Evolutionary conservation across 345 rosid species (phyloP), one percentile per base, ranked within the genome.

Genomic region (Eutrema yunnanense): DNA sequence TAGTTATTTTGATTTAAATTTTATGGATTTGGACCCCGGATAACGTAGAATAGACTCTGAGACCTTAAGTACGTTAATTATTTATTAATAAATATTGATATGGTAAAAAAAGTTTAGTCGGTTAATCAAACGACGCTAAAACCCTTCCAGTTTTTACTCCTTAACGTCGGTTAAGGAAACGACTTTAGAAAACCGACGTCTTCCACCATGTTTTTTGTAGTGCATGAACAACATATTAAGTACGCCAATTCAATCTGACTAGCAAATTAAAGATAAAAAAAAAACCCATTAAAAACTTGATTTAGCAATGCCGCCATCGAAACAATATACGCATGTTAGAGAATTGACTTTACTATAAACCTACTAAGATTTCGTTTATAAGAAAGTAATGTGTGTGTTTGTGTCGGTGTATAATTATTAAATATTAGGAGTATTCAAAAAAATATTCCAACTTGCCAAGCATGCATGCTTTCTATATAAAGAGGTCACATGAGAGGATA

Each of bases 341-440:
- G 47, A 37, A n/a, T 38, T 37, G 57, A 47, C 57, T 69, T 69
- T 2, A 36, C 3, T 26, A 57, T 27, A 48, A 37, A 19, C 16
- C 11, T n/a, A 37, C 27, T 4, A 44, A 55, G 4, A 10, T 6
- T 27, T 43, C 26, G 34, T 69, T 69, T 13, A 36, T 4, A 48
- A n/a, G 33, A 29, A 57, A 56, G 10, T 55, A 68, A 69, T 27
- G 43, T 50, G 34, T 14, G 10, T 72, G 44, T 49, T 29, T 29
- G 42, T 42, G 75, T 62, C 64, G 47, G 64, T 73, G 77, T 64
- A n/a, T 16, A 54, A 22, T 12, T 27, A 44, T 34, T n/a, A 73
- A 40, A 14, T 10, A 14, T 56, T 36, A 19, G 19, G 19, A 19
- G 19, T 19, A 52, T 29, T 40, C 8, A 4, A 19, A 46, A 26